Base-by-base conservation (phyloP, 139 green algal species). In the Chlorella sorokiniana region DNA sequence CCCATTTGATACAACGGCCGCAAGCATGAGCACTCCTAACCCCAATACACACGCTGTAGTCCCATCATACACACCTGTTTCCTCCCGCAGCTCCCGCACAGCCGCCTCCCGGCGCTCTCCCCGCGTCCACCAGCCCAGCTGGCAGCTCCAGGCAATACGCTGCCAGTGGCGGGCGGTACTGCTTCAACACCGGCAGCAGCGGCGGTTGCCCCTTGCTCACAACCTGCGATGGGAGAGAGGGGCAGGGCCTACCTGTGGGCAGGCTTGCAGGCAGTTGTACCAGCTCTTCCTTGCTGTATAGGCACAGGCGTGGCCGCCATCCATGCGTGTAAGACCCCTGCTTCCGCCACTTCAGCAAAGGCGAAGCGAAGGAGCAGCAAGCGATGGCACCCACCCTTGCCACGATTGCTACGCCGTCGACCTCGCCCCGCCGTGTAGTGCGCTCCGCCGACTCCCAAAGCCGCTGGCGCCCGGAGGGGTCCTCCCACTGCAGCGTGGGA, bases 1-100 rank as follows among this genome's bases (percentile, higher is more conserved):
- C n/a, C n/a, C n/a, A n/a, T n/a, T n/a, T n/a, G n/a, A n/a, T n/a
- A n/a, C n/a, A n/a, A n/a, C n/a, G n/a, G n/a, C n/a, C n/a, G n/a
- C n/a, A n/a, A n/a, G n/a, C n/a, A n/a, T n/a, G n/a, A n/a, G n/a
- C n/a, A n/a, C n/a, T n/a, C n/a, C n/a, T n/a, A n/a, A n/a, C n/a
- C n/a, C n/a, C n/a, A n/a, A n/a, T n/a, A n/a, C n/a, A n/a, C n/a
- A n/a, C n/a, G n/a, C n/a, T n/a, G n/a, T n/a, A n/a, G n/a, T n/a
- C n/a, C n/a, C n/a, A n/a, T n/a, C n/a, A n/a, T n/a, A n/a, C n/a
- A n/a, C 22, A 84, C 89, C 90, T 37, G 90, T 94, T 65, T 95
- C 90, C 65, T 95, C 92, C 23, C 81, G 86, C 11, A 94, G 85
- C 71, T 95, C 92, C 22, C 92, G 61, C 38, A 94, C 62, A 2